phyloP scores from a whole-genome alignment of 73 alveolate genomes.

The Symbiodinium natans region DNA sequence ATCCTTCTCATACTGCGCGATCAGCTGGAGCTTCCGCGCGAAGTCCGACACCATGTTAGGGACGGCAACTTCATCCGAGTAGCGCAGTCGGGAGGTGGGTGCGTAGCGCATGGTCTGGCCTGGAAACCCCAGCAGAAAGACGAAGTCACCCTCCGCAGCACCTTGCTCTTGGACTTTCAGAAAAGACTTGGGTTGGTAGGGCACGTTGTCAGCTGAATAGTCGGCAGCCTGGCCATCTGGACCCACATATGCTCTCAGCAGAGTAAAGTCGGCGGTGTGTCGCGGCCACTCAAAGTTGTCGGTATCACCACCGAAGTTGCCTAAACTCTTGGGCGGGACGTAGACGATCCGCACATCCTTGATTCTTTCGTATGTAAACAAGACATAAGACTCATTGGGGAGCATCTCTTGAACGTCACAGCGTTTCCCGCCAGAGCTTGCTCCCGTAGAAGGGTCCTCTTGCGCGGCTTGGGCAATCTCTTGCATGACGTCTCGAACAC shows the following conservation, averaged over 20 bases:
- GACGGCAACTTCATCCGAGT: neutral
- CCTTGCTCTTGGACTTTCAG: slow-evolving; percentile 3
- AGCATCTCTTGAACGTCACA: slow-evolving; percentile 6
- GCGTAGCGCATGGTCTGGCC: neutral
- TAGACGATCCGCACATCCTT: slow-evolving; percentile 1
- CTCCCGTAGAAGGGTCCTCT: neutral
- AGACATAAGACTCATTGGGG: neutral
- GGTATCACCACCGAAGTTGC: neutral
- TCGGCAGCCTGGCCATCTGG: neutral
- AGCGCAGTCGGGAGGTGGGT: neutral
- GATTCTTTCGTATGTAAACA: slow-evolving; percentile 4
- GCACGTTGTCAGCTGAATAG: neutral
- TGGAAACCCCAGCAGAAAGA: neutral
- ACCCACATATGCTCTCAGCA: neutral
- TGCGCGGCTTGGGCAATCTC: slow-evolving; percentile 17
- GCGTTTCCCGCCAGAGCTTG: neutral
- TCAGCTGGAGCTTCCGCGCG: slow-evolving; percentile 17
- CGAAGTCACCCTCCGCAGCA: neutral
- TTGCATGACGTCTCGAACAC: slow-evolving; percentile 12
- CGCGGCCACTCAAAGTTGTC: slow-evolving; percentile 11
- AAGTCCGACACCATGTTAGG: slow-evolving; percentile 7
- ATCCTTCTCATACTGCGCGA: neutral
- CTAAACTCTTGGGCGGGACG: slow-evolving; percentile 16
- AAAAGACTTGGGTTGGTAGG: neutral
- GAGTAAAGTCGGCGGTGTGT: neutral